Percentiles rank a stretch among this genome's conserved stretches.
phyloP scores from a whole-genome alignment of 768 basidiomycete genomes.

The Rubroboletus pulcherrimus region DNA sequence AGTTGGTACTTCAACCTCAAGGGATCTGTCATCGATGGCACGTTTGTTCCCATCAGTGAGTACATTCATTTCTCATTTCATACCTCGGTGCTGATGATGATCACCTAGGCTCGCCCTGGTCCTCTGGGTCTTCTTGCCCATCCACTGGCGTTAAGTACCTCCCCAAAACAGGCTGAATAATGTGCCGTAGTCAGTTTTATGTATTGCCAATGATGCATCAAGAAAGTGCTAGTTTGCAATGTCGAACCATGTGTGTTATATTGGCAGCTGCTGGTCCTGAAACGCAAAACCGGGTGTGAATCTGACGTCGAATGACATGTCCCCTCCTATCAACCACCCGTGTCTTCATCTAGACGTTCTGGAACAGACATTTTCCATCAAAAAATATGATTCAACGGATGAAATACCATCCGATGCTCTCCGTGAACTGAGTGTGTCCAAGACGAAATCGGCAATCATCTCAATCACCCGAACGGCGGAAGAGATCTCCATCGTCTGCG shows the following conservation, averaged over 20 bases:
- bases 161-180: slow-evolving; percentile 40
- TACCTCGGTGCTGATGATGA: not conserved
- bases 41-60: slow-evolving; percentile 57
- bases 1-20: slow-evolving; percentile 62
- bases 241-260: not conserved
- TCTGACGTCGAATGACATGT: slow-evolving; percentile 18
- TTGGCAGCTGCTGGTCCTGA: not conserved
- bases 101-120: slow-evolving; percentile 44
- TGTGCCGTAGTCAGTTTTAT: not conserved
- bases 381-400: slow-evolving; percentile 35
- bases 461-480: slow-evolving; percentile 58
- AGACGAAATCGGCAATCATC: slow-evolving; percentile 37
- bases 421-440: slow-evolving; percentile 28
- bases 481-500: slow-evolving; percentile 59
- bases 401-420: slow-evolving; percentile 29
- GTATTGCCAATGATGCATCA: not conserved
- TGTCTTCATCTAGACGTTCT: slow-evolving; percentile 49
- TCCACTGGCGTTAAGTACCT: slow-evolving; percentile 58
- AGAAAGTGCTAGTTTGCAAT: not conserved
- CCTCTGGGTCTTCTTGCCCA: slow-evolving; percentile 45
- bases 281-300: not conserved
- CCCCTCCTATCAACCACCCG: slow-evolving; percentile 44
- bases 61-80: not conserved
- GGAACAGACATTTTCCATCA: slow-evolving; percentile 41
- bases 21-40: slow-evolving; percentile 66